phyloP scores from a whole-genome alignment of 768 basidiomycete species.

The Tricholoma furcatifolium region DNA sequence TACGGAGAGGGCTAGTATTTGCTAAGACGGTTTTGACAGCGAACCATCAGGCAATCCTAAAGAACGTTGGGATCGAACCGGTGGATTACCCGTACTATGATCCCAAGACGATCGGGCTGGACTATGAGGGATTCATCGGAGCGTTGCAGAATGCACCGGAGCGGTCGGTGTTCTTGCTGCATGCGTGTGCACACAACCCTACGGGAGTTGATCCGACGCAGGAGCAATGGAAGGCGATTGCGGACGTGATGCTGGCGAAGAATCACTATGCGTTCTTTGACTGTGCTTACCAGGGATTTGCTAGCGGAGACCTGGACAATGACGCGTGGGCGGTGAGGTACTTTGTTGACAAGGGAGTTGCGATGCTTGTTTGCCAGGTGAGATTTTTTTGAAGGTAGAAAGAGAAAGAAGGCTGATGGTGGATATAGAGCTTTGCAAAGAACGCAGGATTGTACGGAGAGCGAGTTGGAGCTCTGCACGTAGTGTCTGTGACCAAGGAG shows the following conservation, averaged over 20 bases:
- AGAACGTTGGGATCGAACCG: slow-evolving; percentile 86
- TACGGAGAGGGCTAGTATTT: not conserved
- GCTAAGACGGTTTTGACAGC: slow-evolving; percentile 40
- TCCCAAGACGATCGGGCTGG: slow-evolving; percentile 83
- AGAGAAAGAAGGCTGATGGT: not conserved
- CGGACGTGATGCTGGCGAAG: slow-evolving; percentile 66
- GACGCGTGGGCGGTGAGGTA: slow-evolving; percentile 92
- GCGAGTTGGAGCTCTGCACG: slow-evolving; percentile 90
- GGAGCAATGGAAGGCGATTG: slow-evolving; percentile 83
- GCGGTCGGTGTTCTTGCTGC: slow-evolving; percentile 85
- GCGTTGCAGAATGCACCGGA: slow-evolving; percentile 62
- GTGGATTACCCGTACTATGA: slow-evolving; percentile 94
- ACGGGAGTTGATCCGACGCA: slow-evolving; percentile 92
- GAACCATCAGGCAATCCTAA: slow-evolving; percentile 89
- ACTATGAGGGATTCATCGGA: slow-evolving; percentile 66
- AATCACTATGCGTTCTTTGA: slow-evolving; percentile 92
- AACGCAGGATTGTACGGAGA: slow-evolving; percentile 96
- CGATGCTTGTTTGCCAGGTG: slow-evolving; percentile 87
- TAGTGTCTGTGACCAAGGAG: slow-evolving; percentile 65
- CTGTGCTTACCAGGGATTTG: slow-evolving; percentile 97
- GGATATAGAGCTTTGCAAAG: slow-evolving; percentile 86
- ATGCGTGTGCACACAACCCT: slow-evolving; percentile 96
- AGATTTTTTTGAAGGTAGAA: slow-evolving; percentile 16
- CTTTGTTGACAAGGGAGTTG: slow-evolving; percentile 75
- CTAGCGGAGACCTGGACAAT: slow-evolving; percentile 85